Percentiles rank a stretch among this genome's conserved stretches.
Conservation (phyloP, 768 basidiomycete genomes). For the Trametes cinnabarina region DNA sequence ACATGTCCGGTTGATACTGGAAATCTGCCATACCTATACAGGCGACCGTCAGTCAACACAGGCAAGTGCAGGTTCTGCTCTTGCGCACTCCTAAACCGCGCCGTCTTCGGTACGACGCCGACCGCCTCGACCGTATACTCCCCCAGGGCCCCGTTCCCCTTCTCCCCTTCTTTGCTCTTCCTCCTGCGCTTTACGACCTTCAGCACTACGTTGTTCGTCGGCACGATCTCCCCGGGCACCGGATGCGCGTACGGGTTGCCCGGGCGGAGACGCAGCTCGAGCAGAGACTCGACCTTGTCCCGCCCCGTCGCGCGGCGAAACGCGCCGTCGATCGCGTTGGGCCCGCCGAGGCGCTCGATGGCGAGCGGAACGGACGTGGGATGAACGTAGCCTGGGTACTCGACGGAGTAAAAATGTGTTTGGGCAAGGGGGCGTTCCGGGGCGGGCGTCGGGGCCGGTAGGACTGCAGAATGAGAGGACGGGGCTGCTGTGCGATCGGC, state of each 20-base stretch:
- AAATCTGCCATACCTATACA: constrained; percentile 86
- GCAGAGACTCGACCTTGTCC: constrained; percentile 56
- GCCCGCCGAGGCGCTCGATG: constrained; percentile 66
- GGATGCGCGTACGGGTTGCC: constrained; percentile 81
- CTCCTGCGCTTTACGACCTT: constrained; percentile 77
- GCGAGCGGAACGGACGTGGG: constrained; percentile 59
- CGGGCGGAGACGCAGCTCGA: constrained; percentile 77
- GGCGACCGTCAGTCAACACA: neutral
- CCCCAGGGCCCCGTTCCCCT: constrained; percentile 42
- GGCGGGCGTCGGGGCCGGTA: constrained; percentile 27
- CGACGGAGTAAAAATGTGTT: constrained; percentile 71
- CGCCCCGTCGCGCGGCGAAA: constrained; percentile 60
- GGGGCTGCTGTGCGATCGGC: neutral
- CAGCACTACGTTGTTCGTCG: constrained; percentile 78
- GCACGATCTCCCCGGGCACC: constrained; percentile 74
- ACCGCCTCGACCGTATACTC: constrained; percentile 74
- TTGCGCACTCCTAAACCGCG: constrained; percentile 82
- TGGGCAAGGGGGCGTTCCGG: constrained; percentile 49
- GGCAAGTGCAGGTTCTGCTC: neutral
- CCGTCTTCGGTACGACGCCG: constrained; percentile 78
- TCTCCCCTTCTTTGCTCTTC: constrained; percentile 34
- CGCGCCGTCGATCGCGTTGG: constrained; percentile 65
- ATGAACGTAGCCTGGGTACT: constrained; percentile 87
- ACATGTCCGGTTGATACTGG: constrained; percentile 75
- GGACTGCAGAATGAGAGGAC: neutral